Percentiles rank a stretch among this genome's conserved stretches.
Conservation (phyloP, 2,329 filamentous ascomycete species). For the Pseudogymnoascus sp. region DNA sequence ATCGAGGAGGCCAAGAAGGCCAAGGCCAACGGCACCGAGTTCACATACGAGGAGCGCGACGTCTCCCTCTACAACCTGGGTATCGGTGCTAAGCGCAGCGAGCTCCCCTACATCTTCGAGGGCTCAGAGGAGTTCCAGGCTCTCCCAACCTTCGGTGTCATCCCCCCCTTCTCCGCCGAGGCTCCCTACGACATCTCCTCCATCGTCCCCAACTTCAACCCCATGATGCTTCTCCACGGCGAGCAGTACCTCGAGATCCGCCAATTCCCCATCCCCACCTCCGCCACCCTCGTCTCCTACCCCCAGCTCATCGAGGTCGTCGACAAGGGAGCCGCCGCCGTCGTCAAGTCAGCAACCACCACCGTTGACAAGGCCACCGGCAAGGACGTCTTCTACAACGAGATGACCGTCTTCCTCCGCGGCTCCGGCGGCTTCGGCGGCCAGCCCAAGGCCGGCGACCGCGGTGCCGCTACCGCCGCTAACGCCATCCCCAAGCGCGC, state of each 20-base stretch:
- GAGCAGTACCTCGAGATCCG: conserved; percentile 96
- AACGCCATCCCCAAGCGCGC: conserved; percentile 70
- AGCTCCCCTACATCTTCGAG: conserved; percentile 85
- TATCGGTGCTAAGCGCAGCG: conserved; percentile 80
- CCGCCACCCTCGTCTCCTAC: conserved; percentile 65
- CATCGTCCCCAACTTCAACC: conserved; percentile 90
- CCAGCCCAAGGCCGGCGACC: conserved; percentile 63
- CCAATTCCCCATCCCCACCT: conserved; percentile 84
- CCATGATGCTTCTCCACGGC: conserved; percentile 98
- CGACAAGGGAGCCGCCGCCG: conserved; percentile 86
- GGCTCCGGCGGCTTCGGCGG: conserved; percentile 88
- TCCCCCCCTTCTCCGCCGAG: conserved; percentile 83
- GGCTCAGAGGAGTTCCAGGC: conserved; percentile 87
- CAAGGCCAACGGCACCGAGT: conserved; percentile 65
- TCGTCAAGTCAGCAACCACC: conserved; percentile 70
- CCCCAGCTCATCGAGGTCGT: conserved; percentile 85
- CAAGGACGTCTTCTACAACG: conserved; percentile 94
- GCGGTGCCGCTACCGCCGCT: conserved; percentile 69
- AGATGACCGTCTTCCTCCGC: conserved; percentile 84
- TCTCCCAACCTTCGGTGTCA: conserved; percentile 89
- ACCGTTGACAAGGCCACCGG: conserved; percentile 80
- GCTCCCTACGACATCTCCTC: conserved; percentile 72
- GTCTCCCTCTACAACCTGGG: conserved; percentile 93
- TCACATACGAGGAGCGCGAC: conserved; percentile 77
- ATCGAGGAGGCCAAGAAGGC: conserved; percentile 70